Conservation (phyloP, 2,329 filamentous ascomycete genomes). For the Ophiostoma triangulosporum region DNA sequence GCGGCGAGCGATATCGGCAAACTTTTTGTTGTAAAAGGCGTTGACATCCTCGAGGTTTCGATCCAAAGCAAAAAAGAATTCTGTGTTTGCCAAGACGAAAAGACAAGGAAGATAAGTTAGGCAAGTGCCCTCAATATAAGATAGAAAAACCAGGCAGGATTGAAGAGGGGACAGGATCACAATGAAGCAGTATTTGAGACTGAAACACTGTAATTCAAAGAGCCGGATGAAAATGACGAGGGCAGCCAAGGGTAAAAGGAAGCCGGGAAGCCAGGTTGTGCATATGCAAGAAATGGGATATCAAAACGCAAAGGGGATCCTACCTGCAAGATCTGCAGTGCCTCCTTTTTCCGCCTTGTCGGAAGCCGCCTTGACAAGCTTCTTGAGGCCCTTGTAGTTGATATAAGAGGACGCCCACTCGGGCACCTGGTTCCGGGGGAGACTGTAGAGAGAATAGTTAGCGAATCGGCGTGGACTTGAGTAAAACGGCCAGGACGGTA, state of each 20-base stretch:
- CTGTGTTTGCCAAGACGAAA: conserved; percentile 32
- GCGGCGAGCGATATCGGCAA: conserved; percentile 68
- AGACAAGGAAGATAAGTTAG: conserved; percentile 21
- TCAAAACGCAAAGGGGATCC: conserved; percentile 23
- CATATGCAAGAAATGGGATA: not conserved
- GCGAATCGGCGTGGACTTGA: not conserved
- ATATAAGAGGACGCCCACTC: conserved; percentile 79
- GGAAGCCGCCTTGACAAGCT: conserved; percentile 74
- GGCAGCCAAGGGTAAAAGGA: not conserved
- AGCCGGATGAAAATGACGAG: not conserved
- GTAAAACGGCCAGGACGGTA: not conserved
- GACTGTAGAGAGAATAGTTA: conserved; percentile 16
- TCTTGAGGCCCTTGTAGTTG: conserved; percentile 87
- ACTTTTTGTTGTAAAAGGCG: conserved; percentile 93
- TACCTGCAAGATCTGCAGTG: conserved; percentile 82
- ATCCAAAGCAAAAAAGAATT: conserved; percentile 93
- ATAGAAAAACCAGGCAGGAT: conserved; percentile 9
- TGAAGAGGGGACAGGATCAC: not conserved
- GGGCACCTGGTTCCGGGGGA: conserved; percentile 72
- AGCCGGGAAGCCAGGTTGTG: not conserved
- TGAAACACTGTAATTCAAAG: not conserved
- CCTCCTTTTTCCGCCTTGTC: conserved; percentile 52
- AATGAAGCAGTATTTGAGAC: not conserved
- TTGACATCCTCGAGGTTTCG: conserved; percentile 96
- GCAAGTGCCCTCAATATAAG: conserved; percentile 18